Evolutionary conservation across 2,329 filamentous ascomycete genomes (phyloP), one percentile per base, ranked within the genome.

Genomic region (Ophiostoma perfectum): DNA sequence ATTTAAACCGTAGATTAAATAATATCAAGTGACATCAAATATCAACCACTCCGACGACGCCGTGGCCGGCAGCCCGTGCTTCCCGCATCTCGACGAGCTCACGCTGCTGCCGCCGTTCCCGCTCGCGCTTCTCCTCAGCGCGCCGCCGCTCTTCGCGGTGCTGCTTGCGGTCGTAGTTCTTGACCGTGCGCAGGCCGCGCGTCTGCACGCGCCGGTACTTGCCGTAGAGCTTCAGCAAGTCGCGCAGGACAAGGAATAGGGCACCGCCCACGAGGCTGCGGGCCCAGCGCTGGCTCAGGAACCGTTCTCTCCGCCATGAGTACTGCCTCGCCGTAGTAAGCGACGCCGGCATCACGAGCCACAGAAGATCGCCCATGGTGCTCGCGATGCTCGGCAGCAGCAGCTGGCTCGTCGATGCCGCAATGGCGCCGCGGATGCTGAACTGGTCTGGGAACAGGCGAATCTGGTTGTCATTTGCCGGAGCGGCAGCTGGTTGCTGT

Each of bases 251-350:
- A 16, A 98, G 88, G 74, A 94, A 97, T 27, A 96, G 79, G 75
- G 92, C 95, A 0, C 95, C 95, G 1, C 95, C 95, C 0, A 95
- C 84, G 2, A 99, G 81, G 74, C 91, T 97, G 68, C 95, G 84
- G 0, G 93, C 95, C 92, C 95, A 98, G 69, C 89, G 87, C 73
- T 90, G 86, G 75, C 95, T 91, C 44, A 99, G 77, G 39, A 64
- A 47, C 11, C 11, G 18, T 9, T 42, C 39, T 16, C 8, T 39
- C 1, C 81, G 77, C 8, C 79, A 78, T 0, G 80, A 79, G 9
- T 89, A 87, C 88, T 90, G 93, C 3, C 18, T 45, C 2, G 41
- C 8, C 11, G 41, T 14, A 6, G 63, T 64, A 11, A 64, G 41
- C 41, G 85, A 80, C 47, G 80, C 80, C 0, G 94, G 94, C 0